Percentiles rank a stretch among this genome's conserved stretches.
Evolutionary conservation across 2,329 filamentous ascomycete genomes (phyloP).

Genomic region (Penicillium sp.): DNA sequence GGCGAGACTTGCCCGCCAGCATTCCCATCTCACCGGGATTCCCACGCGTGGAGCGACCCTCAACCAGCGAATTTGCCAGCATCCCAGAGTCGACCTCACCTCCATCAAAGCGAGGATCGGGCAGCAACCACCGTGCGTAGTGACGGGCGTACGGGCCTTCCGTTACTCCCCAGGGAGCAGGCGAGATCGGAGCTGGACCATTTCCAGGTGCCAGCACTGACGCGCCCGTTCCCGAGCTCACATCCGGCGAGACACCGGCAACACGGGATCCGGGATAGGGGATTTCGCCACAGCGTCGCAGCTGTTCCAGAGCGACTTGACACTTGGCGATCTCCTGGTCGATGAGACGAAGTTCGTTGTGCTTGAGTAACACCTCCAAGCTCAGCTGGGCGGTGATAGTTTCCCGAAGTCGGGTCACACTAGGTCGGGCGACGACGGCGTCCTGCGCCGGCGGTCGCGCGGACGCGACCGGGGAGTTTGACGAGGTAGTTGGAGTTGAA

Average conservation of each 20-base stretch:
- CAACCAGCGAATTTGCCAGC: conserved; percentile 48
- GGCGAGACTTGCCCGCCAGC: conserved; percentile 55
- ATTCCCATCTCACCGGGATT: conserved; percentile 59
- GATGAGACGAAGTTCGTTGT: conserved; percentile 88
- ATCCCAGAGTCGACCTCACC: conserved; percentile 31
- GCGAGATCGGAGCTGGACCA: conserved; percentile 69
- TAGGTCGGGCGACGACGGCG: conserved; percentile 21
- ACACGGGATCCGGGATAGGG: conserved; percentile 75
- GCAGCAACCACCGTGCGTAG: conserved; percentile 93
- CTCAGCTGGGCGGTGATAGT: conserved; percentile 83
- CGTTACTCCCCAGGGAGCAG: conserved; percentile 83
- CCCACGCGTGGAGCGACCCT: conserved; percentile 77
- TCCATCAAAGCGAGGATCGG: conserved; percentile 82
- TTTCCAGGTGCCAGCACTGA: conserved; percentile 62
- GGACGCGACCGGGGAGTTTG: conserved; percentile 15
- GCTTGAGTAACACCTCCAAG: conserved; percentile 88
- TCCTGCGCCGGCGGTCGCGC: conserved; percentile 19
- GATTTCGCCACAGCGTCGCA: conserved; percentile 87
- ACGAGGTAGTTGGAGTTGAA: conserved; percentile 7
- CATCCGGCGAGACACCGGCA: conserved; percentile 58
- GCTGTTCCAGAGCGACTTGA: conserved; percentile 86
- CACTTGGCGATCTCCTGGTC: conserved; percentile 96
- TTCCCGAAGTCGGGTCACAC: conserved; percentile 59
- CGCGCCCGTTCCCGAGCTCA: conserved; percentile 72
- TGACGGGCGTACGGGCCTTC: conserved; percentile 93